Evolutionary conservation across 2,329 filamentous ascomycete species (phyloP), one percentile per base, ranked within the genome.

Genomic region (Xylaria sp.): DNA sequence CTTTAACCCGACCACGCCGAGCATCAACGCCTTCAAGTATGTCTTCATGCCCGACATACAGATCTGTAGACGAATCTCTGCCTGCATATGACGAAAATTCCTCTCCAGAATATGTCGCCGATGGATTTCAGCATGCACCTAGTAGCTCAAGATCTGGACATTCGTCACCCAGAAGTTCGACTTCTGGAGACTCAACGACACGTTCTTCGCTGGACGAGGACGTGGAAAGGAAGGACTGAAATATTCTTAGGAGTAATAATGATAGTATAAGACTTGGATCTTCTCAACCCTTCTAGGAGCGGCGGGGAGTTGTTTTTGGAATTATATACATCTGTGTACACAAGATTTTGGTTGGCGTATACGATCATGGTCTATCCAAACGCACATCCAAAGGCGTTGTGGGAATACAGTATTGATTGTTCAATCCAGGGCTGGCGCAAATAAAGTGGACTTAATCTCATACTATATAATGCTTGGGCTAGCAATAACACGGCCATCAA

Each of bases 81-180:
- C 84, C 84, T 0, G 78, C 83, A 0, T 85, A 85, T 71, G 80
- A 83, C 23, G 78, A 79, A 32, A 72, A 75, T 37, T 71, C 78
- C 53, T 79, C 79, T 21, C 78, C 78, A 1, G 73, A 72, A 10
- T 76, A 84, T 32, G 79, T 84, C n/a, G 76, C 80, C 1, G 83
- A 85, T 66, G 84, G 83, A 23, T 82, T 82, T 73, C 77, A 80
- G 66, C 82, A 81, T 69, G 77, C 76, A 2, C 81, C 82, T 3
- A 27, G 18, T 37, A 40, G 58, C 18, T 70, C 65, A 29, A 65
- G 47, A 13, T 5, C 27, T 44, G 59, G 60, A 42, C 44, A 9
- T 47, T 62, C 44, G 27, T 63, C 64, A 16, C 50, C 63, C 18
- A 63, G 29, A 32, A 68, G 55, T 65, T 74, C 73, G 6, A 61